A percentile compares a stretch with the other conserved stretches of the same genome.
Conservation (phyloP, 768 basidiomycete species). For the Pisolithus sp. region DNA sequence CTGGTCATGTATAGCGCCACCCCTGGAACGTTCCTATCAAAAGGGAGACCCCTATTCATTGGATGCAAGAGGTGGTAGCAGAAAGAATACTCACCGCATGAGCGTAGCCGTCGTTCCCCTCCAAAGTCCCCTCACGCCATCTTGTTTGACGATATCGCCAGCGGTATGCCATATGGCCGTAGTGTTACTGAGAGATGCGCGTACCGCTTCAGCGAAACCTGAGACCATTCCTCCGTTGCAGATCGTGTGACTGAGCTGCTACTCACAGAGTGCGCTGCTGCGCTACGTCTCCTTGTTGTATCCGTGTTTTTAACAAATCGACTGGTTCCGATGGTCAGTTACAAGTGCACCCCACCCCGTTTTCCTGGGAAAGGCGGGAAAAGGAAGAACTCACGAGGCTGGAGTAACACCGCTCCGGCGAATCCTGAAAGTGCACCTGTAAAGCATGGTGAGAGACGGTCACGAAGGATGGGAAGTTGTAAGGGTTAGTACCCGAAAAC, state of each 20-base stretch:
- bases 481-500: constrained; percentile 17
- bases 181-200: constrained; percentile 23
- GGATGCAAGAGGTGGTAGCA: not conserved
- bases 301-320: constrained; percentile 86
- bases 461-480: not conserved
- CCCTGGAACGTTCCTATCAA: constrained; percentile 79
- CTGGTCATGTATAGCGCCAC: constrained; percentile 89
- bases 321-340: constrained; percentile 36
- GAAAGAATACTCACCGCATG: constrained; percentile 42
- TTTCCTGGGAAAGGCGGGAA: too few relatives aligned
- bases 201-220: not conserved
- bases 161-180: constrained; percentile 44
- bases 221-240: too few relatives aligned
- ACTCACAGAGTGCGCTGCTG: constrained; percentile 32
- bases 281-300: constrained; percentile 71
- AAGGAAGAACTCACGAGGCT: constrained; percentile 53
- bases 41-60: not conserved
- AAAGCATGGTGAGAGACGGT: not conserved
- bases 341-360: too few relatives aligned
- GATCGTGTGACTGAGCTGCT: too few relatives aligned
- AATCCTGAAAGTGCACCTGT: constrained; percentile 76
- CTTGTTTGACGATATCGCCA: constrained; percentile 49
- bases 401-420: constrained; percentile 65
- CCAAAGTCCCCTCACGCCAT: constrained; percentile 77
- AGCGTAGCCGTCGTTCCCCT: constrained; percentile 81